phyloP scores from a whole-genome alignment of 2,329 filamentous ascomycete species.

The Ophiosphaerella korrae region DNA sequence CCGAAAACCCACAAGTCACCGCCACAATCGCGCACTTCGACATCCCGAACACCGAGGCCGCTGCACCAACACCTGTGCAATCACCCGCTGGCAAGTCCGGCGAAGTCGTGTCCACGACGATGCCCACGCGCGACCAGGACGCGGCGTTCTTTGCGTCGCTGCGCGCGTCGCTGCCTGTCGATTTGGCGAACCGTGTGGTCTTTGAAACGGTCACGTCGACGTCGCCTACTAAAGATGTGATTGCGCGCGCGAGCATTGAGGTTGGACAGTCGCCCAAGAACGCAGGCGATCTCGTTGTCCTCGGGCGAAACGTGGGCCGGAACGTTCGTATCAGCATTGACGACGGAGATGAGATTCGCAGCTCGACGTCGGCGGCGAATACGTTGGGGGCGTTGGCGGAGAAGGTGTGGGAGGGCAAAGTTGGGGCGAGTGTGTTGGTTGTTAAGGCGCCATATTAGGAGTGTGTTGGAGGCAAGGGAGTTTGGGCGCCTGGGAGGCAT shows the following conservation, averaged over 20 bases:
- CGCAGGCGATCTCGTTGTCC: constrained; percentile 72
- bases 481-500: too few species aligned
- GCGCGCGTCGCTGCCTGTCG: constrained; percentile 59
- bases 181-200: constrained; percentile 60
- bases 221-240: constrained; percentile 49
- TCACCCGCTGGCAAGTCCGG: constrained; percentile 22
- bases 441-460: constrained; percentile 61
- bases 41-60: constrained; percentile 29
- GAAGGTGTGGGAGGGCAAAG: constrained; percentile 61
- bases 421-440: constrained; percentile 72
- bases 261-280: constrained; percentile 67
- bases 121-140: constrained; percentile 50
- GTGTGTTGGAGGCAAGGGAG: background rate
- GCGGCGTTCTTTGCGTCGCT: constrained; percentile 62
- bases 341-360: constrained; percentile 49
- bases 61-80: constrained; percentile 6
- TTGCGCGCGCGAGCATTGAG: constrained; percentile 62
- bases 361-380: constrained; percentile 36
- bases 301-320: constrained; percentile 58
- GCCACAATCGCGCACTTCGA: constrained; percentile 73
- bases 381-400: constrained; percentile 67
- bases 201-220: constrained; percentile 57
- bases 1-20: constrained; percentile 76
- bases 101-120: constrained; percentile 15
- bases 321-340: constrained; percentile 29